Evolutionary conservation across 2,329 filamentous ascomycete species (phyloP).

Genomic region (Aspergillaceae sp.): DNA sequence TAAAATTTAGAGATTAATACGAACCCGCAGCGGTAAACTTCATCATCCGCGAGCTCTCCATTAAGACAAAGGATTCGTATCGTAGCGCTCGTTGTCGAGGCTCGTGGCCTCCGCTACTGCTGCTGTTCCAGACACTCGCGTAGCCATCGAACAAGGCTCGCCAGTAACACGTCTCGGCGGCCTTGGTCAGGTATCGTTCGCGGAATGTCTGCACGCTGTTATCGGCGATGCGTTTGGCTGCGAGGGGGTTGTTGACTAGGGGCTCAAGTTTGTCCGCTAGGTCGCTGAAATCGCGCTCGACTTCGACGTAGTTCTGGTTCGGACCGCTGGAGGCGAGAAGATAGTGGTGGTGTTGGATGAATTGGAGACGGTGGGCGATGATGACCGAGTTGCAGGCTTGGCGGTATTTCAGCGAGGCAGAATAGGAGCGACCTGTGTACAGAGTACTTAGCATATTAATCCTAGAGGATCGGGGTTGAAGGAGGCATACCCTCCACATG

Average conservation of each 20-base stretch:
- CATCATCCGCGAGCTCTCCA: conserved; percentile 18
- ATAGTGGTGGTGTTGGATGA: conserved; percentile 40
- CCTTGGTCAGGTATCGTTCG: conserved; percentile 43
- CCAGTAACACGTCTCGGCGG: conserved; percentile 46
- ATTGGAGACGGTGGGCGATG: conserved; percentile 39
- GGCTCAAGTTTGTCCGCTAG: conserved; percentile 31
- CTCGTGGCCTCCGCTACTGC: conserved; percentile 4
- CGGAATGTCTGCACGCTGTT: conserved; percentile 39
- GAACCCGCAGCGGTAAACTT: conserved; percentile 5
- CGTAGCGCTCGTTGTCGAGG: conserved; percentile 13
- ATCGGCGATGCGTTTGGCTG: conserved; percentile 38
- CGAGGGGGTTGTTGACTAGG: conserved; percentile 26
- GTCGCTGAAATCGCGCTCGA: conserved; percentile 47
- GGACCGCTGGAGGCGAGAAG: conserved; percentile 34
- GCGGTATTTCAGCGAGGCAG: conserved; percentile 42
- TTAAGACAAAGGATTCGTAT: conserved; percentile 23
- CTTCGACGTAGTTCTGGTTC: conserved; percentile 40
- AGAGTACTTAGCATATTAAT: not conserved
- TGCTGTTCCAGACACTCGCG: conserved; percentile 15
- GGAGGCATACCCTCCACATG: conserved; percentile 42
- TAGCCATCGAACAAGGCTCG: conserved; percentile 32
- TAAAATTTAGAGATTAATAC: no score
- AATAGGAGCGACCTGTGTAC: conserved; percentile 32
- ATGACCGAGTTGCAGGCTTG: conserved; percentile 41
- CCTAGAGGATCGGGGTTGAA: not conserved